phyloP scores from a whole-genome alignment of 1,284 basidiomycete genomes.

The Fomitiporia mediterranea region DNA sequence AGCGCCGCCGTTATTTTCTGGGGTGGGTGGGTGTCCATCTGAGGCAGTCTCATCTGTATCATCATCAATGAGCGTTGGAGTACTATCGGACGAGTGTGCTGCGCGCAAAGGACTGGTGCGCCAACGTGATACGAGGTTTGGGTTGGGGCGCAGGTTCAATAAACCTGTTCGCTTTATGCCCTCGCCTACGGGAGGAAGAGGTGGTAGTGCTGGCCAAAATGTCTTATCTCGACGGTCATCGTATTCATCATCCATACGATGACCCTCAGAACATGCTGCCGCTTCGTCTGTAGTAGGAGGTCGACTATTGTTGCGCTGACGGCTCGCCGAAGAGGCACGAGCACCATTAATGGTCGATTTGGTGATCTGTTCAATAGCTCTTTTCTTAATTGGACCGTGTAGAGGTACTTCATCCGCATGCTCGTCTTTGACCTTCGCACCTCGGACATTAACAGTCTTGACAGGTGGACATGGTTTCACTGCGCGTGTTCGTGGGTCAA shows the following conservation, averaged over 20 bases:
- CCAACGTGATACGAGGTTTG: conserved; percentile 18
- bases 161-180: conserved; percentile 13
- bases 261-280: background rate
- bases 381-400: conserved; percentile 17
- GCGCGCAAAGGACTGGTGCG: conserved; percentile 8
- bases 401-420: conserved; percentile 24
- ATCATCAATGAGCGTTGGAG: conserved; percentile 19
- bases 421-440: conserved; percentile 29
- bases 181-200: conserved; percentile 8
- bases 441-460: conserved; percentile 23
- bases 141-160: conserved; percentile 18
- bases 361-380: background rate
- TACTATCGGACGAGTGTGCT: conserved; percentile 9
- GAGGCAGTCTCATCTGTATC: conserved; percentile 18
- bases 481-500: conserved; percentile 25
- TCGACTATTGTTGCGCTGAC: background rate
- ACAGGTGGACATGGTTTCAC: conserved; percentile 25
- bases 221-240: conserved; percentile 20
- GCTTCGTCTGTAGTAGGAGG: background rate
- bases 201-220: conserved; percentile 17
- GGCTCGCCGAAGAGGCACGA: background rate
- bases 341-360: background rate
- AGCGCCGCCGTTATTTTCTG: conserved; percentile 14
- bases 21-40: conserved; percentile 18
- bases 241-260: conserved; percentile 11